phyloP scores from a whole-genome alignment of 441 rosid genomes.

The Kokia cookei region DNA sequence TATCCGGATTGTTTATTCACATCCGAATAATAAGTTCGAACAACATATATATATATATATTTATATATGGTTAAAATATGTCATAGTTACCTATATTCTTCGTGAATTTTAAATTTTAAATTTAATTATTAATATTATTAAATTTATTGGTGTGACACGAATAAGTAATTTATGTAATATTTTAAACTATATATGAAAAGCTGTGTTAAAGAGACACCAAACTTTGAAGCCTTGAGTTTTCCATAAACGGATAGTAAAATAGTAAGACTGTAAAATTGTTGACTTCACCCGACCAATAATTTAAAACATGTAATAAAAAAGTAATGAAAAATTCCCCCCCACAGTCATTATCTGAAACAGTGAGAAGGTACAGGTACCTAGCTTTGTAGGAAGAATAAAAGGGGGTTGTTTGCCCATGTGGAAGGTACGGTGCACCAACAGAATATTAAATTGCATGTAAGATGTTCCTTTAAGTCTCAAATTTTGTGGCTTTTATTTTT shows the following conservation, averaged over 20 bases:
- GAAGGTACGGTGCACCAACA: constrained; percentile 18
- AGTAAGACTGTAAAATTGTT: constrained; percentile 16
- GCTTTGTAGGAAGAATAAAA: constrained; percentile 16
- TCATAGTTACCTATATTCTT: no score
- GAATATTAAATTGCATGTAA: constrained; percentile 16
- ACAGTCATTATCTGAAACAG: constrained; percentile 21
- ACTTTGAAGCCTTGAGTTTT: background rate
- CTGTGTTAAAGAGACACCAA: background rate
- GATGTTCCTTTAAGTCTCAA: background rate
- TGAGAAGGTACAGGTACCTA: constrained; percentile 14
- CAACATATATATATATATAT: no score
- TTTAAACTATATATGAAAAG: background rate
- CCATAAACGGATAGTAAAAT: background rate
- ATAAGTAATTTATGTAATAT: no score
- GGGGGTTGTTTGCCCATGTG: constrained; percentile 32
- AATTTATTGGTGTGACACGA: fast-evolving
- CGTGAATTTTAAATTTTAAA: no score
- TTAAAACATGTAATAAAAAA: background rate
- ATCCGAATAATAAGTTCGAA: no score
- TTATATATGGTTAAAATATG: no score
- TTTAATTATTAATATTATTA: fast-evolving
- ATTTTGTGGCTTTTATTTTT: background rate
- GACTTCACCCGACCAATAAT: background rate
- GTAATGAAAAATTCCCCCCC: background rate
- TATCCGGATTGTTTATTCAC: no score